Base-by-base conservation (phyloP, 306 rosid species). In the Quercus agrifolia region DNA sequence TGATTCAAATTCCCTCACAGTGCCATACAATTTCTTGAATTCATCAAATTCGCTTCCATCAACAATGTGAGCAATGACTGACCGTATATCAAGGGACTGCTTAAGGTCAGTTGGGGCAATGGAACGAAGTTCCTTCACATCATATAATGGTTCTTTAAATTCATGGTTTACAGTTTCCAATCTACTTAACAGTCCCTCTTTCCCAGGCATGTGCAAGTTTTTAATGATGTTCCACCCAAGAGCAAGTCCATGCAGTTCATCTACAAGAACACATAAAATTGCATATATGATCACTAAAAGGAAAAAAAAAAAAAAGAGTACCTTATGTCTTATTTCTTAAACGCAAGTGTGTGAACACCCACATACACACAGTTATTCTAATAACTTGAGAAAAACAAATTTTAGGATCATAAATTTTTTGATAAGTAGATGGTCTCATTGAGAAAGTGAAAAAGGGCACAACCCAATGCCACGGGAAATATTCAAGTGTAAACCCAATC, bases 1-100 rank as follows among this genome's bases (percentile, higher is more conserved):
- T 46, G 83, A 83, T 83, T 69, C 19, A 41, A 73, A 87, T 81
- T 82, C 78, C 85, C 97, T 91, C 88, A 92, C 99, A 78, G 94
- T 91, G 87, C 97, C 99, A 88, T 95, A 95, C 85, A 95, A 77
- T 90, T 92, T 95, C 87, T 95, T 95, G 97, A 95, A 95, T 82
- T 95, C 98, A 35, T 95, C 96, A 88, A 95, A 95, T 87, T 95
- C 92, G 68, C 98, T 92, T 86, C 97, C 97, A 74, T 95, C 99
- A 21, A 92, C 96, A 87, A 92, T 85, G 72, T 90, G 91, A 74
- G 94, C 88, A 83, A 95, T 92, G 58, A 95, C 89, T 25, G 97
- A 88, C 59, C 98, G 91, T 76, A 95, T 83, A 83, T 92, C 99
- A 79, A 92, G 91, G 78, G 85, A 91, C 76, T 91, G 94, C 90